Conservation (phyloP, 495 filamentous ascomycete genomes). For the Elasticomyces elasticus region DNA sequence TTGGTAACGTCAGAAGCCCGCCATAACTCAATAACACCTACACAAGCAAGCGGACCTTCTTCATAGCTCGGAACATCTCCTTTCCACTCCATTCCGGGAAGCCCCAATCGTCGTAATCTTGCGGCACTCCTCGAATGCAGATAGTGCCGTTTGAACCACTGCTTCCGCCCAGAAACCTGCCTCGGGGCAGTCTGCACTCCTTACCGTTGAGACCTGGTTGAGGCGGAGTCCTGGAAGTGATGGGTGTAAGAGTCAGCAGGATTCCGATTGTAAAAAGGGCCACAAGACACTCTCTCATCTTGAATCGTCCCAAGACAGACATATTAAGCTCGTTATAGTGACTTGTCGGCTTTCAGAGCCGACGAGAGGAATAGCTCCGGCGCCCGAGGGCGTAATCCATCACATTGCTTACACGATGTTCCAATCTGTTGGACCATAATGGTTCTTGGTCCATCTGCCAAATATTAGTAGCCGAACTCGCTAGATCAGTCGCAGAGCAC, state of each 20-base stretch:
- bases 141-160: conserved; percentile 53
- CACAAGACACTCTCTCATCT: too few relatives aligned
- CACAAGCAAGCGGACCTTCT: too few relatives aligned
- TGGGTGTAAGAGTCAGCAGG: too few relatives aligned
- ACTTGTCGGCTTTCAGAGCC: too few relatives aligned
- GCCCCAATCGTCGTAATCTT: conserved; percentile 54
- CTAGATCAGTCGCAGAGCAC: background rate
- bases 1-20: background rate
- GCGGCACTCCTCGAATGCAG: conserved; percentile 49
- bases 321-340: too few relatives aligned
- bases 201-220: conserved; percentile 3
- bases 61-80: conserved; percentile 44
- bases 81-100: conserved; percentile 45
- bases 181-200: conserved; percentile 31
- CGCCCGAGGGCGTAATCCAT: too few relatives aligned
- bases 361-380: too few relatives aligned
- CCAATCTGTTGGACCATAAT: conserved; percentile 19
- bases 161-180: conserved; percentile 49
- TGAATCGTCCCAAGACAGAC: too few relatives aligned
- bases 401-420: too few relatives aligned
- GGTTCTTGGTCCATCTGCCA: conserved; percentile 2
- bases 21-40: too few relatives aligned
- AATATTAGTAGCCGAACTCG: background rate
- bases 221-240: conserved; percentile 20
- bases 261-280: too few relatives aligned